Evolutionary conservation across 1,284 basidiomycete genomes (phyloP).

Genomic region (Pseudozyma sp.): DNA sequence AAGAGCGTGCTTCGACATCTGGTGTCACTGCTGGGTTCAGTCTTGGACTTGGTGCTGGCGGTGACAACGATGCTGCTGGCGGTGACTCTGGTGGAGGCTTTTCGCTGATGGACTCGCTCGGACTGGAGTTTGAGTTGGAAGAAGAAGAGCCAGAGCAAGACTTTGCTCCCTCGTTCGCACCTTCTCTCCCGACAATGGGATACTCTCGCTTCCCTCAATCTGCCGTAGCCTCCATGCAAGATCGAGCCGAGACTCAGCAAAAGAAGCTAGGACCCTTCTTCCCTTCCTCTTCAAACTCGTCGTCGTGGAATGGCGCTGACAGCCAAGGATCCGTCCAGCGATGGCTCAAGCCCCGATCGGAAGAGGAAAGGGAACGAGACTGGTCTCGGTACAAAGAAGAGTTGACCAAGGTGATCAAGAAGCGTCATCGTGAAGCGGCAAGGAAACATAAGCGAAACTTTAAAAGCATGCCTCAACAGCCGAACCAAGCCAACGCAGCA

Average conservation of each 20-base stretch:
- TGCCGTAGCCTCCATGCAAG: neutral
- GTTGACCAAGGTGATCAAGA: conserved; percentile 57
- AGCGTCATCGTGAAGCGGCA: conserved; percentile 60
- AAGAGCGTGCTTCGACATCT: conserved; percentile 26
- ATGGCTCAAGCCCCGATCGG: conserved; percentile 38
- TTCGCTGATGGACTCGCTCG: conserved; percentile 58
- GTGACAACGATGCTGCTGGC: conserved; percentile 2
- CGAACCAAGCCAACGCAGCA: neutral
- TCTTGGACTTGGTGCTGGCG: conserved; percentile 17
- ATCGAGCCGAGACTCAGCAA: conserved; percentile 6
- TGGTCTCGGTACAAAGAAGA: conserved; percentile 47
- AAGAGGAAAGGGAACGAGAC: conserved; percentile 36
- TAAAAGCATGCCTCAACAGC: conserved; percentile 12
- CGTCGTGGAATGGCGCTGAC: conserved; percentile 22
- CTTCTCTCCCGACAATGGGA: conserved; percentile 1
- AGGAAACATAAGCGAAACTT: conserved; percentile 50
- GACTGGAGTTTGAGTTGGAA: conserved; percentile 54
- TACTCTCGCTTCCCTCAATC: conserved; percentile 6
- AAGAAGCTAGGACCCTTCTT: conserved; percentile 14
- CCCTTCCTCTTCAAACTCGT: conserved; percentile 12
- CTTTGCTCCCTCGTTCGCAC: neutral
- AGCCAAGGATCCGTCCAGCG: conserved; percentile 24
- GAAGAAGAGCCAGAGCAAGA: conserved; percentile 22
- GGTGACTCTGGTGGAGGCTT: conserved; percentile 39
- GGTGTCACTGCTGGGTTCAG: conserved; percentile 27